Percentiles rank a stretch among this genome's conserved stretches.
These are phyloP conservation scores for Carex cristatella DNA, from an alignment of 176 grass and related monocot genomes.

Conservation along the genomic window DNA sequence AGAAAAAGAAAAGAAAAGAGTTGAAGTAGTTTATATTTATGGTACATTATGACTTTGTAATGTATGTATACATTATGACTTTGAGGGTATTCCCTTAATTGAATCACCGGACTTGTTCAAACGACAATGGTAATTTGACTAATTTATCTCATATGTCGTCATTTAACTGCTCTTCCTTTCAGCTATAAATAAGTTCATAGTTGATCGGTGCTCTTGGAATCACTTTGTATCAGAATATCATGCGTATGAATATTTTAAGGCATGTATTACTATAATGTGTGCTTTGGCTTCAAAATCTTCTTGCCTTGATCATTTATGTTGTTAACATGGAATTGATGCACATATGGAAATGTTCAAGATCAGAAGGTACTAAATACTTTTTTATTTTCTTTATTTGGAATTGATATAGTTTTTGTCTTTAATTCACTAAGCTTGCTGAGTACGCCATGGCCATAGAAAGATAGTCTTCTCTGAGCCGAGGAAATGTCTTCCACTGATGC, in stretches of 20 bases:
- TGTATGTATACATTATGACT: too few relatives aligned
- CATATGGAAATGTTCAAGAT: slow-evolving; percentile 96
- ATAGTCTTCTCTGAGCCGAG: too few relatives aligned
- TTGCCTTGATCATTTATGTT: slow-evolving; percentile 25
- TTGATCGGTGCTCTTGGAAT: slow-evolving; percentile 76
- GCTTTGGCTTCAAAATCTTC: neutral
- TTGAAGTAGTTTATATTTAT: too few relatives aligned
- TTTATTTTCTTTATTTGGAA: neutral
- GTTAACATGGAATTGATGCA: slow-evolving; percentile 30
- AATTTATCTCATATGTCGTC: neutral
- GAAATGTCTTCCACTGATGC: too few relatives aligned
- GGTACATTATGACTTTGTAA: too few relatives aligned
- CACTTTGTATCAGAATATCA: slow-evolving; percentile 84
- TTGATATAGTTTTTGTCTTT: neutral
- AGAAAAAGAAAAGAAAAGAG: too few relatives aligned
- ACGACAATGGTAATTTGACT: neutral
- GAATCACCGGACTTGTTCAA: neutral
- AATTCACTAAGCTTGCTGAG: neutral
- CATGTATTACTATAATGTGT: slow-evolving; percentile 23
- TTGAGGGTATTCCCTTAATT: too few relatives aligned
- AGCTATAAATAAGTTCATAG: slow-evolving; percentile 91
- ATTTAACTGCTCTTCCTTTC: slow-evolving; percentile 74
- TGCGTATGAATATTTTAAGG: slow-evolving; percentile 96
- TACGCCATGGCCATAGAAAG: too few relatives aligned
- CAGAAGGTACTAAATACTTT: slow-evolving; percentile 41